phyloP scores from a whole-genome alignment of 2,329 filamentous ascomycete genomes.

The Fusarium sp. region DNA sequence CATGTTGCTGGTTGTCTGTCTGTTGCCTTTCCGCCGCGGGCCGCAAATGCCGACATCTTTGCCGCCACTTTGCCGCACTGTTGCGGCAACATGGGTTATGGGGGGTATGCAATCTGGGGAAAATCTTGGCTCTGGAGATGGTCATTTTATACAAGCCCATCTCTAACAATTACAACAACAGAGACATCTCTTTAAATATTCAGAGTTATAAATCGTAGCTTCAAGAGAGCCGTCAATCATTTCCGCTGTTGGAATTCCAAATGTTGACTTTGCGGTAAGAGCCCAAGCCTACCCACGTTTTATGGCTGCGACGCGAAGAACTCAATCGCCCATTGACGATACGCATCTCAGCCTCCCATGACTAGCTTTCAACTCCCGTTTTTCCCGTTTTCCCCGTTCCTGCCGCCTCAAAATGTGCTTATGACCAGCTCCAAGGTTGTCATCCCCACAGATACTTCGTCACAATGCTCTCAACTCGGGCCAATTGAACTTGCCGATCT shows the following conservation, averaged over 20 bases:
- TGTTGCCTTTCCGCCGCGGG: neutral
- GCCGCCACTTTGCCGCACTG: neutral
- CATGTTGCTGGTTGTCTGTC: too few relatives aligned
- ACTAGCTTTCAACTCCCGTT: neutral
- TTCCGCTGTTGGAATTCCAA: neutral
- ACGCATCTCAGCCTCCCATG: neutral
- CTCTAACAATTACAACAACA: neutral
- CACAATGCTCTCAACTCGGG: neutral
- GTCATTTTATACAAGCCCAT: neutral
- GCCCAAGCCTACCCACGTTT: neutral
- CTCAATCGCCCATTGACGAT: neutral
- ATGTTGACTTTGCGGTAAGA: neutral
- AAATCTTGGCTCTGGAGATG: neutral
- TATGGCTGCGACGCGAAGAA: neutral
- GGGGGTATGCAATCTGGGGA: neutral
- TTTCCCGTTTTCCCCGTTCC: neutral
- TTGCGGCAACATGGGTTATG: neutral
- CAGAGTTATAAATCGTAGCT: neutral
- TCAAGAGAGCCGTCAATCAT: neutral
- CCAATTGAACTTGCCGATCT: neutral
- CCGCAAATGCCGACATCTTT: neutral
- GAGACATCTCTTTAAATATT: too few relatives aligned
- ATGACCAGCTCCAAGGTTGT: neutral
- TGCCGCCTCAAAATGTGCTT: neutral
- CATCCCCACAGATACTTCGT: neutral